Percentiles rank a stretch among this genome's conserved stretches.
Conservation (phyloP, 2,329 filamentous ascomycete genomes). For the Drechslerella dactyloides region DNA sequence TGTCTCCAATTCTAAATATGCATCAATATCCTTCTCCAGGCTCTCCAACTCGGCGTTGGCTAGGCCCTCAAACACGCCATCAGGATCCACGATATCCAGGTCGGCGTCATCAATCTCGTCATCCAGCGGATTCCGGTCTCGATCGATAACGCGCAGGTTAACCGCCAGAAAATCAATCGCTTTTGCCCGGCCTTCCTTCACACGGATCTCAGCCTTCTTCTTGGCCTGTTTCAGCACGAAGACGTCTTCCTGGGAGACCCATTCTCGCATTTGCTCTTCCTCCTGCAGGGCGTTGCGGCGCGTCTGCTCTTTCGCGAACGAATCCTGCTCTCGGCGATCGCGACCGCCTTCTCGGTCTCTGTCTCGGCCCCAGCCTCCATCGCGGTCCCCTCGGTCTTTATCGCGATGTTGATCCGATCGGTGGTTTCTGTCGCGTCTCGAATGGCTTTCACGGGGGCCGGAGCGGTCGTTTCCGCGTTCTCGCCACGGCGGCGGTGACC, state of each 20-base stretch:
- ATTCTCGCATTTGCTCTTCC: conserved; percentile 78
- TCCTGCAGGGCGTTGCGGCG: conserved; percentile 65
- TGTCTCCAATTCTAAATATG: conserved; percentile 81
- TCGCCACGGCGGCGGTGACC: conserved; percentile 47
- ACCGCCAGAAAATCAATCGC: conserved; percentile 94
- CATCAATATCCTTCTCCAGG: conserved; percentile 78
- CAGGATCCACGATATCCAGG: conserved; percentile 78
- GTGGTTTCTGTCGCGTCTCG: conserved; percentile 32
- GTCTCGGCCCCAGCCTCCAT: neutral
- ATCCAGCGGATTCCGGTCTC: conserved; percentile 77
- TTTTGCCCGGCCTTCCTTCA: conserved; percentile 86
- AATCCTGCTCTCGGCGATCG: conserved; percentile 52
- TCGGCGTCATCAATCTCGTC: conserved; percentile 81
- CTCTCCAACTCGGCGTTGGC: conserved; percentile 71
- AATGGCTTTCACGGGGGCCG: conserved; percentile 20
- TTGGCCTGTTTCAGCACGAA: conserved; percentile 97
- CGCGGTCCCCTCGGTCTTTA: conserved; percentile 22
- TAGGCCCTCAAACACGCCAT: conserved; percentile 78
- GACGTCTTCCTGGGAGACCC: conserved; percentile 91
- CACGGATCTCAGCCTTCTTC: conserved; percentile 94
- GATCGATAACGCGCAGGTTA: conserved; percentile 84
- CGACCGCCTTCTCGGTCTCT: conserved; percentile 18
- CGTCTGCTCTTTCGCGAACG: conserved; percentile 54
- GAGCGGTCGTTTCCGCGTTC: conserved; percentile 7
- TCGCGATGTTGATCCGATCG: conserved; percentile 7